These are phyloP conservation scores for Candida manassasensis DNA, from an alignment of 805 yeast species.

Conservation along the genomic window DNA sequence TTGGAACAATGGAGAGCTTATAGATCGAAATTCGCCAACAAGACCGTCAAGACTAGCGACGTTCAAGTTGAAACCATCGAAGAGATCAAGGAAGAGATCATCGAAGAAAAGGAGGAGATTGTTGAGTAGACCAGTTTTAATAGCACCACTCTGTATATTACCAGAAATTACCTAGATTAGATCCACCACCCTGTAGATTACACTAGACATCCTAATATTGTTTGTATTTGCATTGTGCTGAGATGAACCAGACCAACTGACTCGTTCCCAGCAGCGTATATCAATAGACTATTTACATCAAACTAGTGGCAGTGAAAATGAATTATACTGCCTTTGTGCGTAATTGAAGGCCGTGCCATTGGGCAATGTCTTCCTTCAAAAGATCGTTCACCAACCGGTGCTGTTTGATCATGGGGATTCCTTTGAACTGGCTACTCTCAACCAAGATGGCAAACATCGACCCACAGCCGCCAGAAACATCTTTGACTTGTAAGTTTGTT, in stretches of 20 bases:
- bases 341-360: slow-evolving; percentile 95
- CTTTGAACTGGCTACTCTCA: slow-evolving; percentile 69
- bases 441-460: slow-evolving; percentile 92
- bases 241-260: no score
- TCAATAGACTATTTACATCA: no score
- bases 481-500: slow-evolving; percentile 58
- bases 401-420: slow-evolving; percentile 81
- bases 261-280: no score
- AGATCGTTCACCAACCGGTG: slow-evolving; percentile 83
- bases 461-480: slow-evolving; percentile 93
- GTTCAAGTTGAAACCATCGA: slow-evolving; percentile 55
- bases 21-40: slow-evolving; percentile 46
- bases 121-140: slow-evolving; percentile 41
- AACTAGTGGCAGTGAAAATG: no score
- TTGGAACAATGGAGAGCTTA: slow-evolving; percentile 83
- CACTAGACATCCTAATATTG: no score
- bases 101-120: slow-evolving; percentile 69
- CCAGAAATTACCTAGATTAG: no score
- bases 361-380: slow-evolving; percentile 75
- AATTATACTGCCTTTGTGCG: slow-evolving; percentile 49
- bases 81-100: slow-evolving; percentile 71
- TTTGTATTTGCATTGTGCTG: no score
- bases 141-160: no score
- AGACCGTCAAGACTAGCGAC: slow-evolving; percentile 39
- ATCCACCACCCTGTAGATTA: no score